Percentiles rank a stretch among this genome's conserved stretches.
Evolutionary conservation across 1,139 yeast genomes (phyloP).

Genomic region (Pneumocystis wakefieldiae): DNA sequence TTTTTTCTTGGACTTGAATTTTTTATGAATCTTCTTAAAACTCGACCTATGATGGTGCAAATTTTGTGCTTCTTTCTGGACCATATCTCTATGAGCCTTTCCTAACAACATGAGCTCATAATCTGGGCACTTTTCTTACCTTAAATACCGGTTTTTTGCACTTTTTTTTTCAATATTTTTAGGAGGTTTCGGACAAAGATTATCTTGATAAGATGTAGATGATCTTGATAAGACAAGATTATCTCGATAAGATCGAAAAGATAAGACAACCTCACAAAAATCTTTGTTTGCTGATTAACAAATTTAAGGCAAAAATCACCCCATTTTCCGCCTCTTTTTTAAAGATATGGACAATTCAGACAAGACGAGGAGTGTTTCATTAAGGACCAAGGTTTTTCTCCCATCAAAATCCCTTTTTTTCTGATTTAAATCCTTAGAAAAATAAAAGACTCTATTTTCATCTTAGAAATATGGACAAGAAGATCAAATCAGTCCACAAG

Average conservation of each 20-base stretch:
- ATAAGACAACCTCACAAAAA: too few species aligned
- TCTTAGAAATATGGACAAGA: slow-evolving; percentile 50
- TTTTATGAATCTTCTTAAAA: slow-evolving; percentile 68
- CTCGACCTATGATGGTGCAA: slow-evolving; percentile 64
- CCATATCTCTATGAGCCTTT: not conserved
- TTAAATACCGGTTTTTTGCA: too few species aligned
- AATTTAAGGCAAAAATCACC: too few species aligned
- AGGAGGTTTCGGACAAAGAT: too few species aligned
- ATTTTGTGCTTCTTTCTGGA: slow-evolving; percentile 36
- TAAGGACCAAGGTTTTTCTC: not conserved
- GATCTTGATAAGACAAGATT: too few species aligned
- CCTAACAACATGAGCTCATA: not conserved
- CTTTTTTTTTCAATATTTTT: too few species aligned
- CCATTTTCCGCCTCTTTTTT: too few species aligned
- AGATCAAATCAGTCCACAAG: slow-evolving; percentile 52
- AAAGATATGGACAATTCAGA: too few species aligned
- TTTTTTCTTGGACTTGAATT: slow-evolving; percentile 81
- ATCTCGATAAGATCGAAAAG: too few species aligned
- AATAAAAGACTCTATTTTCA: slow-evolving; percentile 53
- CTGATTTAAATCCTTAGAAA: slow-evolving; percentile 15
- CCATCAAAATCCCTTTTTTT: not conserved
- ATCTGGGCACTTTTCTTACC: too few species aligned
- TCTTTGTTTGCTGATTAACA: too few species aligned
- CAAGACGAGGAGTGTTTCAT: not conserved
- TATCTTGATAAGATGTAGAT: too few species aligned